Conservation (phyloP, 331 rosid species). For the Stylosanthes scabra region DNA sequence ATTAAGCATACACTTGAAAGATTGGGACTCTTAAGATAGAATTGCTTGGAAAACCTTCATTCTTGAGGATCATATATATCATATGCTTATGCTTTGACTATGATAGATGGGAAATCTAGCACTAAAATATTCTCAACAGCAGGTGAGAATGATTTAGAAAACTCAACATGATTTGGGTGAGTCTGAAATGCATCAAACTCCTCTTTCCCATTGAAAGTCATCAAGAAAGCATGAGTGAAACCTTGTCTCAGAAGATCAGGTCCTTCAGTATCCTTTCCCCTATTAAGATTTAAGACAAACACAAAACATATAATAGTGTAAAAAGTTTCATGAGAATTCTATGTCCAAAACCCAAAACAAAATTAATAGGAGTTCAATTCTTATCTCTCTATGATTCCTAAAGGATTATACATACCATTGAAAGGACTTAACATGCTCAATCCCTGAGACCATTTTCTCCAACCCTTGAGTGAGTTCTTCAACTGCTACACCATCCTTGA, state of each 20-base stretch:
- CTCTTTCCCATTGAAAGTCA: slow-evolving; percentile 81
- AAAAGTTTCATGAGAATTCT: not conserved
- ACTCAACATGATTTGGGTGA: slow-evolving; percentile 80
- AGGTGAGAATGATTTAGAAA: slow-evolving; percentile 73
- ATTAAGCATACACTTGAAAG: slow-evolving; percentile 26
- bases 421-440: slow-evolving; percentile 73
- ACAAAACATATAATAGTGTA: not conserved
- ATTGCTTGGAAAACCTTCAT: slow-evolving; percentile 23
- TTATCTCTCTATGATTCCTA: not conserved
- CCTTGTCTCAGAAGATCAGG: slow-evolving; percentile 83
- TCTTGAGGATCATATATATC: slow-evolving; percentile 7
- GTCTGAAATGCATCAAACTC: slow-evolving; percentile 58
- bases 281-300: slow-evolving; percentile 39
- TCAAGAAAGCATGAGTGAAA: slow-evolving; percentile 81
- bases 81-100: slow-evolving; percentile 58
- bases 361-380: not conserved
- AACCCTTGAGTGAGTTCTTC: slow-evolving; percentile 66
- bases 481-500: slow-evolving; percentile 68
- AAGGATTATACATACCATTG: slow-evolving; percentile 64
- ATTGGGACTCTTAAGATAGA: not conserved
- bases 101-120: slow-evolving; percentile 79
- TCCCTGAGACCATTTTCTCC: slow-evolving; percentile 66
- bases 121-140: slow-evolving; percentile 83
- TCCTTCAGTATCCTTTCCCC: slow-evolving; percentile 85
- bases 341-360: not conserved